These are phyloP conservation scores for Ceratocystis alfenasii DNA, from an alignment of 2,329 filamentous ascomycete genomes.

Conservation along the genomic window DNA sequence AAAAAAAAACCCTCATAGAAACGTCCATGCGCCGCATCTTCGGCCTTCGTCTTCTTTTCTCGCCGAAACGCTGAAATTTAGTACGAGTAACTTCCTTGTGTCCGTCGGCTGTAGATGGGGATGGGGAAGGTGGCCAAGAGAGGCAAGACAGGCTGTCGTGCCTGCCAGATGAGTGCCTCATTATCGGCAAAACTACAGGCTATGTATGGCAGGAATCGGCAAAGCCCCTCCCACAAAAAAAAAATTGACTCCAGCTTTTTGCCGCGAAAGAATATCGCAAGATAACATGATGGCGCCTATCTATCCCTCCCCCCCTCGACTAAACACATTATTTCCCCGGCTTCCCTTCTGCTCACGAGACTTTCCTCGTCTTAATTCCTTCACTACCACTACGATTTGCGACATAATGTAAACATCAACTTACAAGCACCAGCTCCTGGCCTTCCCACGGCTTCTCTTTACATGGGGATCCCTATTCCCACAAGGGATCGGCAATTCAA, in stretches of 20 bases:
- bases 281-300: too few species aligned
- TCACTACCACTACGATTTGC: slow-evolving; percentile 4
- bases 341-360: neutral
- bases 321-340: neutral
- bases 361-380: neutral
- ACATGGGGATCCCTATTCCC: slow-evolving; percentile 3
- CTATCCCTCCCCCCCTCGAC: too few species aligned
- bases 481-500: slow-evolving; percentile 4
- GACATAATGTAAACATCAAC: neutral
- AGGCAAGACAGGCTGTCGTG: neutral
- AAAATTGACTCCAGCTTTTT: too few species aligned
- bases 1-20: neutral
- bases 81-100: neutral
- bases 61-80: neutral
- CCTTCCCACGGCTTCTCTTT: slow-evolving; percentile 7
- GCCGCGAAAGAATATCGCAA: too few species aligned
- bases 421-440: neutral
- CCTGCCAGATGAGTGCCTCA: neutral
- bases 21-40: neutral
- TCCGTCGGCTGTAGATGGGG: neutral
- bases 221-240: neutral
- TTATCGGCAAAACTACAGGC: neutral
- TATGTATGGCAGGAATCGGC: neutral
- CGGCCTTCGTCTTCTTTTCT: neutral
- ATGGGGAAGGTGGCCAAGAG: neutral